phyloP scores from a whole-genome alignment of 352 stramenopile species.

The Phytophthora palmivora region DNA sequence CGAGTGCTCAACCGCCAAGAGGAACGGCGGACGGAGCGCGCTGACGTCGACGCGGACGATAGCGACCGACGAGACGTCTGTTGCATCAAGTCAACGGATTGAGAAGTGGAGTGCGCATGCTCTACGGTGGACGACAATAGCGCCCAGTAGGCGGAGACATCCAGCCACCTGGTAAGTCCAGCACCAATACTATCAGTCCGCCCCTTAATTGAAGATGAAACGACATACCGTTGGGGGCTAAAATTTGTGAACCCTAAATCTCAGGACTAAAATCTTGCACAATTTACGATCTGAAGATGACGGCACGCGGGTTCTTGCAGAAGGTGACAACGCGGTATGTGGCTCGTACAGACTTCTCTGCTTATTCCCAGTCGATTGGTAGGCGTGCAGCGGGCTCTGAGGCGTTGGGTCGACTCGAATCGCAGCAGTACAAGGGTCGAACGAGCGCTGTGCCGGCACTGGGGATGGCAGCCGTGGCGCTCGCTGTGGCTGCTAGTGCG shows the following conservation, averaged over 20 bases:
- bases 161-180: conserved; percentile 14
- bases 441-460: conserved; percentile 6
- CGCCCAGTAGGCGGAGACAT: conserved; percentile 26
- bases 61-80: conserved; percentile 20
- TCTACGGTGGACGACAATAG: conserved; percentile 31
- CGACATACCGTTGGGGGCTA: too few relatives aligned
- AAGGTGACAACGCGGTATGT: conserved; percentile 6
- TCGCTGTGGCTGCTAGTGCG: conserved; percentile 13
- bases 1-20: conserved; percentile 22
- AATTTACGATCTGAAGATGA: conserved; percentile 25
- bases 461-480: conserved; percentile 13
- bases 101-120: conserved; percentile 20
- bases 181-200: conserved; percentile 14
- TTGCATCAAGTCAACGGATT: conserved; percentile 27
- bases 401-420: not conserved
- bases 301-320: conserved; percentile 13
- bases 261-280: conserved; percentile 1
- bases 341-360: not conserved
- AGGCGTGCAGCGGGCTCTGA: not conserved
- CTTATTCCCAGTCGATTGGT: not conserved
- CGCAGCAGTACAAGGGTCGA: not conserved
- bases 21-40: conserved; percentile 5
- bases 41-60: conserved; percentile 8
- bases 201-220: not conserved
- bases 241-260: not conserved